Percentiles rank a stretch among this genome's conserved stretches.
These are phyloP conservation scores for Globisporangium okanoganense DNA, from an alignment of 352 stramenopile species.

Conservation along the genomic window DNA sequence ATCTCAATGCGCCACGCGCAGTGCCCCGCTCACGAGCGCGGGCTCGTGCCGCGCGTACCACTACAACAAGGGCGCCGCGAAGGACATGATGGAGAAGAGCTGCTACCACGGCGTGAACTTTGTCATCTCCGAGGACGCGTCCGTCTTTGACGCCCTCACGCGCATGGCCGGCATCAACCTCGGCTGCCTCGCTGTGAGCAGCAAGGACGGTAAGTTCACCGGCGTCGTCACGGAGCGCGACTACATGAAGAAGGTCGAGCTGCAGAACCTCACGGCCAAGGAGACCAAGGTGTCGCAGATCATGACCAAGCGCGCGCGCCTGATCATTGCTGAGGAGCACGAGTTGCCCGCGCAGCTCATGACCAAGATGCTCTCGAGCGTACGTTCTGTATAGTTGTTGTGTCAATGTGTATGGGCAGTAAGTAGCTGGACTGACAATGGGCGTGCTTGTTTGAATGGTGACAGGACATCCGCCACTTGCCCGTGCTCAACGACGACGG, in stretches of 20 bases:
- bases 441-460: neutral
- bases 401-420: neutral
- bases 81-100: constrained; percentile 90
- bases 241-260: constrained; percentile 95
- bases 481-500: constrained; percentile 91
- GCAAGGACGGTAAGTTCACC: constrained; percentile 85
- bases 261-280: constrained; percentile 88
- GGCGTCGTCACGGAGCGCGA: constrained; percentile 93
- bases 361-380: constrained; percentile 94
- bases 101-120: constrained; percentile 96
- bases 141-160: constrained; percentile 93
- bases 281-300: constrained; percentile 91
- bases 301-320: constrained; percentile 89
- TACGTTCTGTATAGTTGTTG: constrained; percentile 22
- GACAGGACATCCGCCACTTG: constrained; percentile 91
- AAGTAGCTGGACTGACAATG: neutral
- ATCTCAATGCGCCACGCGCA: neutral
- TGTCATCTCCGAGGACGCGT: constrained; percentile 89
- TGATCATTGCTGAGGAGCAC: constrained; percentile 83
- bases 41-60: constrained; percentile 29
- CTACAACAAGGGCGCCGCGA: constrained; percentile 82
- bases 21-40: neutral
- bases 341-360: constrained; percentile 92
- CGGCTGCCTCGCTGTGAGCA: constrained; percentile 88
- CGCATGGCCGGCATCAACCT: constrained; percentile 94